Conservation (phyloP, 2,329 filamentous ascomycete species). For the Monosporascus sp. region DNA sequence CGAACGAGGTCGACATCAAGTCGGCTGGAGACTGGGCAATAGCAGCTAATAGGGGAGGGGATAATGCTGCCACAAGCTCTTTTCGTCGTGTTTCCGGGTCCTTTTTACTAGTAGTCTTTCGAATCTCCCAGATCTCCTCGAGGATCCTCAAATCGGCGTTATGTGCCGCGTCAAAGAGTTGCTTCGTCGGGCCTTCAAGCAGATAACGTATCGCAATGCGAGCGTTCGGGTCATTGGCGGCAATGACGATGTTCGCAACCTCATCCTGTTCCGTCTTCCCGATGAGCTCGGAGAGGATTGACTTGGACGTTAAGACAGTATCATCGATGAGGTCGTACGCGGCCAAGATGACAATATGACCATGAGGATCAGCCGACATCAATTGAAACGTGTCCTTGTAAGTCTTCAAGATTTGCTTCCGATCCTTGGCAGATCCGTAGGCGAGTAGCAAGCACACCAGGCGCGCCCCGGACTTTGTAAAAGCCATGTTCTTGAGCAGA, state of each 20-base stretch:
- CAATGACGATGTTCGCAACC: slow-evolving; percentile 57
- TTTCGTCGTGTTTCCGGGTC: slow-evolving; percentile 68
- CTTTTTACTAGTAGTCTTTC: slow-evolving; percentile 87
- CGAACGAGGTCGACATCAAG: slow-evolving; percentile 71
- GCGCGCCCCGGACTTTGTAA: slow-evolving; percentile 82
- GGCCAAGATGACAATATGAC: slow-evolving; percentile 74
- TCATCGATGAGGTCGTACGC: slow-evolving; percentile 92
- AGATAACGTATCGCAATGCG: slow-evolving; percentile 72
- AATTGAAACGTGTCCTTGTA: slow-evolving; percentile 86
- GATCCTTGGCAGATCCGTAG: slow-evolving; percentile 83
- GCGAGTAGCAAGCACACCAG: slow-evolving; percentile 79
- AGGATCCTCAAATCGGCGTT: slow-evolving; percentile 65
- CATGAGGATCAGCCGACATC: slow-evolving; percentile 76
- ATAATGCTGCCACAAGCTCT: slow-evolving; percentile 71
- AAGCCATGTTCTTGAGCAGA: slow-evolving; percentile 89
- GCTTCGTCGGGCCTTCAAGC: slow-evolving; percentile 62
- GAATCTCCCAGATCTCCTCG: slow-evolving; percentile 70
- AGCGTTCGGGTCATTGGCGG: slow-evolving; percentile 61
- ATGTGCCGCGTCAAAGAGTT: slow-evolving; percentile 56
- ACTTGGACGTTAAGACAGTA: slow-evolving; percentile 80
- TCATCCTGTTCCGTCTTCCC: slow-evolving; percentile 62
- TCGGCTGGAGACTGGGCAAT: slow-evolving; percentile 63
- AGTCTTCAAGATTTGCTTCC: slow-evolving; percentile 79
- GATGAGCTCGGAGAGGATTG: slow-evolving; percentile 81
- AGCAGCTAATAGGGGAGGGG: slow-evolving; percentile 67